Conservation (phyloP, 495 filamentous ascomycete species). For the Aspergillus avenaceus region DNA sequence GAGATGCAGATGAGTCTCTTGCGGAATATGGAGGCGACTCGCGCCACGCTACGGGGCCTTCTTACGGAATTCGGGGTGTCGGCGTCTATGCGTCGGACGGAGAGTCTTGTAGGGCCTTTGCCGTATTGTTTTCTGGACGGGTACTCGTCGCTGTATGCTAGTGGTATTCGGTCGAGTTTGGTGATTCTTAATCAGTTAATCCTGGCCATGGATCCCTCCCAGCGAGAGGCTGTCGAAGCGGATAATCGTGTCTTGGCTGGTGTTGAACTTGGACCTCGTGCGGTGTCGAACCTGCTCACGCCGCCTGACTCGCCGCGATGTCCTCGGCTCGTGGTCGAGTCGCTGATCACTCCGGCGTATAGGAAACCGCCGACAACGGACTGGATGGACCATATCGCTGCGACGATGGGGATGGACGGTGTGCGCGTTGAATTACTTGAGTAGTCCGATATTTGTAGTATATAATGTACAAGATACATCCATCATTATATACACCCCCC, state of each 20-base stretch:
- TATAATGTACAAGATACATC: too few relatives aligned
- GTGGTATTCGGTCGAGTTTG: conserved; percentile 23
- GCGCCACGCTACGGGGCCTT: conserved; percentile 22
- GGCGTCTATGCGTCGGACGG: conserved; percentile 20
- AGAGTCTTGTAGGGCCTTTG: conserved; percentile 24
- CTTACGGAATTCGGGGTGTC: conserved; percentile 25
- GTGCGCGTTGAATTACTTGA: conserved; percentile 17
- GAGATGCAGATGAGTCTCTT: conserved; percentile 9
- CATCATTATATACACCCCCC: too few relatives aligned
- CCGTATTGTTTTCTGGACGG: conserved; percentile 26
- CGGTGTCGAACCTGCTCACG: not conserved
- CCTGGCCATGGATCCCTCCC: conserved; percentile 20
- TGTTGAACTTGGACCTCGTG: too few relatives aligned
- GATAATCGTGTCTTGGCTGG: conserved; percentile 13
- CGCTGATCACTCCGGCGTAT: conserved; percentile 18
- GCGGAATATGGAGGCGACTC: conserved; percentile 17
- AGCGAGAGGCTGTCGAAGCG: conserved; percentile 14
- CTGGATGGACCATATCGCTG: conserved; percentile 27
- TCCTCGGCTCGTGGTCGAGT: conserved; percentile 15
- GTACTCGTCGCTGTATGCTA: conserved; percentile 19
- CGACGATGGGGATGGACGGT: conserved; percentile 26
- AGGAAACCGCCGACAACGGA: conserved; percentile 19
- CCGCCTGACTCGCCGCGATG: conserved; percentile 16
- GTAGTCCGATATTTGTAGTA: too few relatives aligned
- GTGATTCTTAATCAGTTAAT: conserved; percentile 24